Evolutionary conservation across 495 filamentous ascomycete genomes (phyloP), one percentile per base, ranked within the genome.

Genomic region (Talaromyces nanjingensis): DNA sequence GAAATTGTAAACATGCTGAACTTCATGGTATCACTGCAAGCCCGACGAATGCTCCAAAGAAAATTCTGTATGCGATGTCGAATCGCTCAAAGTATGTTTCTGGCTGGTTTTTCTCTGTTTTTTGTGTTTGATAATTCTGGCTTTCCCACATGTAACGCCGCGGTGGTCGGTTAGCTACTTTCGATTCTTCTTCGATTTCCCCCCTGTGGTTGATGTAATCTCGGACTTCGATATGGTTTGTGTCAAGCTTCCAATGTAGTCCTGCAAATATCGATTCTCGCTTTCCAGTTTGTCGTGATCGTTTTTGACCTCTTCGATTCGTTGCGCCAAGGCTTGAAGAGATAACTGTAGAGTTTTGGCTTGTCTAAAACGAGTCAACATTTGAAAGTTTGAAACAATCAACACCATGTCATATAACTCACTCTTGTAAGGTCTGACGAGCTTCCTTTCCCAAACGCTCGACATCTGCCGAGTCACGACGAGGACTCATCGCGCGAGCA

Each of bases 261-360:
- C 90, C 71, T 98, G 96, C 12, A 98, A 76, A 68, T 97, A 96
- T 69, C 88, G 91, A 81, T 98, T 98, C 70, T 96, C 89, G 68
- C 82, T 90, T 73, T 98, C 93, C 31, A 98, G 83, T 75, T 96
- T 96, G 74, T 97, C 89, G 71, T 97, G 91, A 72, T 97, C 93
- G 63, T 88, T 87, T 74, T 91, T 90, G 59, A 98, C 93, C n/a
- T 87, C 88, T 68, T 98, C 94, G 71, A 98, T 93, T 39, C 91
- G 87, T 72, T 96, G 90, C 63, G 96, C 90, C 18, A 98, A 85
- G 58, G 88, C 91, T 53, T 93, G 79, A 31, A 98, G 84, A 58
- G 91, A 93, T 57, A 90, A 88, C 73, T 98, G 94, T 58, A 98
- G 82, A 57, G 84, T 84, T 73, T 89, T 88, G 57, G 94, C 92